Evolutionary conservation across 176 grass and related monocot genomes (phyloP).

Genomic region (Guadua angustifolia): DNA sequence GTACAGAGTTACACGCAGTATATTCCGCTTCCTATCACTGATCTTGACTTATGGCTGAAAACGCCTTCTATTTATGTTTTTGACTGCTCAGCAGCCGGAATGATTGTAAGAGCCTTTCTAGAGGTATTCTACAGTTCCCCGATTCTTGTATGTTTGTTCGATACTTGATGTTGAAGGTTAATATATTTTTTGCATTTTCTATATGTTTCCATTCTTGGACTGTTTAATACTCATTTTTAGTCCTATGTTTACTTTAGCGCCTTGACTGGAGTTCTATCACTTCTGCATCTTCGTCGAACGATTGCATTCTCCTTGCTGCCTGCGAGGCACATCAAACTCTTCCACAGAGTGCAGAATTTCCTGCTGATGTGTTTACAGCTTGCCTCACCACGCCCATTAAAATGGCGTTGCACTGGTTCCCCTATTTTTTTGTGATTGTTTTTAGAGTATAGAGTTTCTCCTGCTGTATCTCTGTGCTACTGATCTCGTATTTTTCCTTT

Average conservation of each 20-base stretch:
- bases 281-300: conserved; percentile 59
- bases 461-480: not conserved
- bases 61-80: conserved; percentile 98
- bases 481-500: not conserved
- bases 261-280: conserved; percentile 59
- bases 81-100: conserved; percentile 87
- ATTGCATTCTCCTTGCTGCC: conserved; percentile 85
- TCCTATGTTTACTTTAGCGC: conserved; percentile 44
- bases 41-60: conserved; percentile 92
- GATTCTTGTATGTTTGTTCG: conserved; percentile 1
- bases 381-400: conserved; percentile 88
- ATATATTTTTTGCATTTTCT: not conserved
- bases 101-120: conserved; percentile 84
- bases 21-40: conserved; percentile 78
- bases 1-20: conserved; percentile 82
- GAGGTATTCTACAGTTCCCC: conserved; percentile 54
- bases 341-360: conserved; percentile 83
- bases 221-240: not conserved
- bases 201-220: conserved; percentile 8
- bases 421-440: not conserved
- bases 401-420: conserved; percentile 81
- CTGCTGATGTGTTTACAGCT: conserved; percentile 87
- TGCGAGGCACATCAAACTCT: conserved; percentile 80
- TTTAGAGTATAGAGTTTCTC: conserved; percentile 12
- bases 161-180: conserved; percentile 6